A percentile compares a stretch with the other conserved stretches of the same genome.
These are phyloP conservation scores for Phaseolus lunatus DNA, from an alignment of 306 rosid genomes.

Conservation along the genomic window DNA sequence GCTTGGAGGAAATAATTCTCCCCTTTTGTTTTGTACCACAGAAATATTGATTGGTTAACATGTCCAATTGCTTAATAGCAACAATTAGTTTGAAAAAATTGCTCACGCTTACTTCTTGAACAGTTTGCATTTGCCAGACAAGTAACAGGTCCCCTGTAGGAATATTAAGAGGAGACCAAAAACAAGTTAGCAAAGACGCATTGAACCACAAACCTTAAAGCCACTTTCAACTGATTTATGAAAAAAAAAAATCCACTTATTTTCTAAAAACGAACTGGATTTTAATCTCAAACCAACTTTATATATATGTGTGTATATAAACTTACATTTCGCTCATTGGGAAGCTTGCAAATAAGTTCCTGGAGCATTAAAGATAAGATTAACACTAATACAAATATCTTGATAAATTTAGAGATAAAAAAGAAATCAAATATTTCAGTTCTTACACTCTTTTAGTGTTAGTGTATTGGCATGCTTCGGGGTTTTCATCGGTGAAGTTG, in stretches of 20 bases:
- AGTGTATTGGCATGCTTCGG: not conserved
- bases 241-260: too few species aligned
- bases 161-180: not conserved
- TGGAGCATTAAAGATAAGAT: constrained; percentile 29
- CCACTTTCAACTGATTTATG: too few species aligned
- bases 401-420: not conserved
- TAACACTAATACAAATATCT: not conserved
- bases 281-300: too few species aligned
- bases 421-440: not conserved
- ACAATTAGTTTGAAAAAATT: too few species aligned
- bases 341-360: constrained; percentile 65
- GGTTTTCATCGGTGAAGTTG: constrained; percentile 32
- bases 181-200: constrained; percentile 11
- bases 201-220: not conserved
- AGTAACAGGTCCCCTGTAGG: constrained; percentile 40
- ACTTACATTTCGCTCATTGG: not conserved
- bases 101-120: not conserved
- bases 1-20: not conserved
- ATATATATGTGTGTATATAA: too few species aligned
- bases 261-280: too few species aligned
- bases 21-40: not conserved
- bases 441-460: constrained; percentile 45
- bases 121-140: constrained; percentile 27
- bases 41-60: not conserved
- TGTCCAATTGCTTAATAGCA: not conserved